Conservation (phyloP, 352 stramenopile species). For the Phytophthora crassamura region DNA sequence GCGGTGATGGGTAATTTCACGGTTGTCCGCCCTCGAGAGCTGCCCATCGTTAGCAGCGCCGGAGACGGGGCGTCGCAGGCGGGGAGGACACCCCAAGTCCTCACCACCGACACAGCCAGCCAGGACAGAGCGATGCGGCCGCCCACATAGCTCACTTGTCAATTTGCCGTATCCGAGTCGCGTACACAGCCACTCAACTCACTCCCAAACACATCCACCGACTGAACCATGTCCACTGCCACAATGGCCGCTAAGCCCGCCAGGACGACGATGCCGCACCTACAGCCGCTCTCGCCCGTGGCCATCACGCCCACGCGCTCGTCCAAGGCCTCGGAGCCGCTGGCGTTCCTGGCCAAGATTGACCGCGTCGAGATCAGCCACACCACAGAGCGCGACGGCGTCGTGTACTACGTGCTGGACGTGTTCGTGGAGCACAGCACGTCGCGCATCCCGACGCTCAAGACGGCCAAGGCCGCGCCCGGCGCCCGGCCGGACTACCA, state of each 20-base stretch:
- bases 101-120: constrained; percentile 10
- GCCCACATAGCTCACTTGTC: neutral
- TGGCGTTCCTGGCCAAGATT: constrained; percentile 45
- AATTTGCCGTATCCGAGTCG: no score
- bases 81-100: neutral
- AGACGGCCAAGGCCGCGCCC: constrained; percentile 31
- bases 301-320: constrained; percentile 30
- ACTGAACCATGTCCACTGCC: constrained; percentile 1
- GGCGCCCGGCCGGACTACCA: constrained; percentile 50
- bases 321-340: constrained; percentile 37
- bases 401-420: constrained; percentile 61
- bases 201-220: neutral
- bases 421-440: constrained; percentile 63
- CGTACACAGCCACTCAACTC: no score
- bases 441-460: constrained; percentile 66
- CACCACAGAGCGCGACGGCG: constrained; percentile 41
- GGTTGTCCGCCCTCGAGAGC: constrained; percentile 22
- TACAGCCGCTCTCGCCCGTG: constrained; percentile 33
- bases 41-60: neutral
- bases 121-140: neutral
- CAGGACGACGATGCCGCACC: constrained; percentile 24
- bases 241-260: constrained; percentile 31
- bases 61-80: constrained; percentile 1
- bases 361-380: constrained; percentile 55
- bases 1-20: constrained; percentile 29